Base-by-base conservation (phyloP, 441 rosid species). In the Gossypium trilobum region DNA sequence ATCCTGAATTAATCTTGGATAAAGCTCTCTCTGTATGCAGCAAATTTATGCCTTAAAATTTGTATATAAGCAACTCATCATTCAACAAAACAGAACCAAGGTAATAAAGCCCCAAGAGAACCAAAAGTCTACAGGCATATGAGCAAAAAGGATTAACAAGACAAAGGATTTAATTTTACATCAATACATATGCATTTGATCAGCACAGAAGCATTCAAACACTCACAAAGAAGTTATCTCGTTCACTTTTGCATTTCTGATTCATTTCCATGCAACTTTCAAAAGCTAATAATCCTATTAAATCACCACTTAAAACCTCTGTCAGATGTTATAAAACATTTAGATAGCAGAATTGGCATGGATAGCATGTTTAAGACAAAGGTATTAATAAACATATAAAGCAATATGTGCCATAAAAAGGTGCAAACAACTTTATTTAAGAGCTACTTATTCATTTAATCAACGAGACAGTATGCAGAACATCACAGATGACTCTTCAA, bases 1-100 rank as follows among this genome's bases (percentile, higher is more conserved):
- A 82, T 91, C 97, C 82, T 92, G 93, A 81, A 95, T 82, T 80
- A 95, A 82, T 85, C 91, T 88, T 54, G 97, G 99, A 80, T 92
- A 93, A 66, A 85, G 87, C 71, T 87, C 91, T 70, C 79, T 85
- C 99, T 95, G 97, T 87, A 88, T 20, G 75, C 58, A 51, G 76
- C 57, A 77, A 74, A 50, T 76, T 69, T 70, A 75, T 67, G 77
- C 51, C 76, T 78, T 20, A 75, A 71, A 68, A 63, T 69, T 69
- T 78, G 76, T 33, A 17, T 31, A 74, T 51, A 63, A 66, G 70
- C 70, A 71, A 75, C 60, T 66, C 29, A 64, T 67, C 44, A 61
- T 63, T 66, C 20, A 73, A 77, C 29, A 56, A 67, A 59, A 74
- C 46, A 57, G 50, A 76, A 74, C 31, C 11, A 16, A 13, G 22